A percentile compares a stretch with the other conserved stretches of the same genome.
These are phyloP conservation scores for Cyberlindnera mrakii DNA, from an alignment of 805 yeast genomes.

Conservation along the genomic window DNA sequence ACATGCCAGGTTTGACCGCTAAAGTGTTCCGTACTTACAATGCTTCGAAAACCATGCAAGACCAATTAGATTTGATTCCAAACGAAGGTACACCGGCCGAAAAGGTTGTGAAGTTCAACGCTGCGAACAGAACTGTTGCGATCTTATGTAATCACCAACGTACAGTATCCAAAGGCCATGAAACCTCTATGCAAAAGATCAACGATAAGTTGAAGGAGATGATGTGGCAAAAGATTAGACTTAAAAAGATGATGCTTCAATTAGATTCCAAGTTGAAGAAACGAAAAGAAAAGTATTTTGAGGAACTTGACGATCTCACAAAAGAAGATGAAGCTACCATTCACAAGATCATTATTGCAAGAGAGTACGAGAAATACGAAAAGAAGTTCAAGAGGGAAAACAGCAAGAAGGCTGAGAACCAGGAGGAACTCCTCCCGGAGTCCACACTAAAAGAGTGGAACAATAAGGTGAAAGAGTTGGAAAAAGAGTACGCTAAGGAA, in stretches of 20 bases:
- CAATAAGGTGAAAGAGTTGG: constrained; percentile 45
- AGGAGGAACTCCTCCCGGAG: constrained; percentile 45
- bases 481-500: constrained; percentile 50
- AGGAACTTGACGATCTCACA: constrained; percentile 59
- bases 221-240: constrained; percentile 75
- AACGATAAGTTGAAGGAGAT: constrained; percentile 73
- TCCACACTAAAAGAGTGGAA: constrained; percentile 55
- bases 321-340: constrained; percentile 59
- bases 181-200: constrained; percentile 71
- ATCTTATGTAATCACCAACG: constrained; percentile 96
- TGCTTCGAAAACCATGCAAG: constrained; percentile 96
- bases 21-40: constrained; percentile 96
- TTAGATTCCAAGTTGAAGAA: constrained; percentile 48
- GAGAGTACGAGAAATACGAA: constrained; percentile 57
- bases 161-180: constrained; percentile 82
- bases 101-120: constrained; percentile 81
- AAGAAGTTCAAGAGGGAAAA: constrained; percentile 72
- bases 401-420: constrained; percentile 60
- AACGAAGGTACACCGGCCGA: constrained; percentile 85
- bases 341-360: constrained; percentile 52
- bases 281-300: constrained; percentile 54
- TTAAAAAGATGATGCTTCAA: constrained; percentile 62
- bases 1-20: constrained; percentile 92
- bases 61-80: constrained; percentile 78
- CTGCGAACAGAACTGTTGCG: constrained; percentile 94